phyloP scores from a whole-genome alignment of 345 rosid genomes.

The Erucastrum elatum region DNA sequence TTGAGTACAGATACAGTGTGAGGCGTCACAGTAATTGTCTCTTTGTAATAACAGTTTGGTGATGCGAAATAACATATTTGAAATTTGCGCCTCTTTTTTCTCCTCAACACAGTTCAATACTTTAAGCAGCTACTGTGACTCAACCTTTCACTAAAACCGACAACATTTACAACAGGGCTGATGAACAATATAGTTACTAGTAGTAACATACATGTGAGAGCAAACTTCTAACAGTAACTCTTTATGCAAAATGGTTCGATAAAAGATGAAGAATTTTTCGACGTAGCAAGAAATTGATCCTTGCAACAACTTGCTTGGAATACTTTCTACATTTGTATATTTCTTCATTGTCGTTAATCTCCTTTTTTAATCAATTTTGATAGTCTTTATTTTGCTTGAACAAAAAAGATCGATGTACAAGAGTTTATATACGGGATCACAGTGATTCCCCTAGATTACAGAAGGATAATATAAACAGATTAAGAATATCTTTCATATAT shows the following conservation, averaged over 20 bases:
- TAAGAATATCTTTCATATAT: no score
- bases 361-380: no score
- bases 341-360: no score
- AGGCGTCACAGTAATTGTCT: not conserved
- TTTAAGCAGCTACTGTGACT: not conserved
- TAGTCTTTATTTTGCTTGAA: no score
- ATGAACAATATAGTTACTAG: not conserved
- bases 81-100: not conserved
- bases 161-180: not conserved
- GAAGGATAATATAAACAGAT: no score
- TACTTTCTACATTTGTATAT: not conserved
- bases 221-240: not conserved
- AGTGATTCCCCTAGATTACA: no score
- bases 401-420: no score
- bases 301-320: not conserved
- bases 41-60: not conserved
- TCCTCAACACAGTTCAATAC: not conserved
- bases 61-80: not conserved
- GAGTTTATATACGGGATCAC: no score
- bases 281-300: not conserved
- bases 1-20: not conserved
- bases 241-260: not conserved
- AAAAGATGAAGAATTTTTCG: not conserved
- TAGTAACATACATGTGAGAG: not conserved
- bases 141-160: not conserved